Conservation (phyloP, 345 rosid species). For the Dipteronia sinensis region DNA sequence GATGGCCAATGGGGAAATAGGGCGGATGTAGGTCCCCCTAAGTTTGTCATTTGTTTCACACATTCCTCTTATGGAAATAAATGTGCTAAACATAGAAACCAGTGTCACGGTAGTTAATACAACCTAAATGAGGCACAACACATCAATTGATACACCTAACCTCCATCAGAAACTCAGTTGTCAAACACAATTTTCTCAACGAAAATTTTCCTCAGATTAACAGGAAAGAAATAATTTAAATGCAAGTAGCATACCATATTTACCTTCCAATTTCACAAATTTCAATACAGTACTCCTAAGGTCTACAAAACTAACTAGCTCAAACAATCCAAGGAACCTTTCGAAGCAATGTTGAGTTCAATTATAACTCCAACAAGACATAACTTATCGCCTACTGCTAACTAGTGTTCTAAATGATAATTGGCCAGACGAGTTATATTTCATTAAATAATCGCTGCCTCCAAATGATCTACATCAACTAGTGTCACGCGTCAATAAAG, state of each 20-base stretch:
- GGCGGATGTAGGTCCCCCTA: too few relatives aligned
- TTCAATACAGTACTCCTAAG: background rate
- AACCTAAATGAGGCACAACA: too few relatives aligned
- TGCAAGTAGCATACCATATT: background rate
- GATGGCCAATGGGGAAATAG: too few relatives aligned
- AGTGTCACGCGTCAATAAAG: slow-evolving; percentile 64
- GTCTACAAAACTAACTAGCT: slow-evolving; percentile 13
- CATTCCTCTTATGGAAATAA: background rate
- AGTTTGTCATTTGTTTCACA: background rate
- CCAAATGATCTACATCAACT: slow-evolving; percentile 12
- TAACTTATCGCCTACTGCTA: background rate
- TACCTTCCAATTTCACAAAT: background rate
- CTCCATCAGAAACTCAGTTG: background rate
- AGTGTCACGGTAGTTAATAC: background rate
- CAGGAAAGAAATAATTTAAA: background rate
- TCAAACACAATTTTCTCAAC: too few relatives aligned
- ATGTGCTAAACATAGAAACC: background rate
- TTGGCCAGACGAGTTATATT: background rate
- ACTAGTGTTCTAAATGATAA: background rate
- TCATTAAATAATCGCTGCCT: background rate
- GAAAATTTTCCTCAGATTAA: background rate
- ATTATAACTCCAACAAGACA: background rate
- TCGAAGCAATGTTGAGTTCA: background rate
- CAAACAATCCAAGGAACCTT: background rate
- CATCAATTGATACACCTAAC: background rate